Percentiles rank a stretch among this genome's conserved stretches.
phyloP scores from a whole-genome alignment of 1,139 yeast genomes.

The Geotrichum cucujoidarum region DNA sequence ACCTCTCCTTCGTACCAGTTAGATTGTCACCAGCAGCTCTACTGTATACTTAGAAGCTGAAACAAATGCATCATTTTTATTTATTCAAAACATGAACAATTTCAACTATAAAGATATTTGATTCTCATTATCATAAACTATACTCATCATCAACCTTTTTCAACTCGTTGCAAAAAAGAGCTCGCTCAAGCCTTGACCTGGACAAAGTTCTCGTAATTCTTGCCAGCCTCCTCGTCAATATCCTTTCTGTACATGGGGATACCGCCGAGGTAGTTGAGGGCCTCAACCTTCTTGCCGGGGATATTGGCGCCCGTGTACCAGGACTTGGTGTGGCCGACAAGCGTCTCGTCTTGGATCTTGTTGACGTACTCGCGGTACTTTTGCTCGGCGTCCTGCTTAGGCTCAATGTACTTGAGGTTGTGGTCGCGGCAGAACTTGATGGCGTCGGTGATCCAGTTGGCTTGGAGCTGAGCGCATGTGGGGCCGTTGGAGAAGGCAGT shows the following conservation, averaged over 20 bases:
- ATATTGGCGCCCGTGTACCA: conserved; percentile 23
- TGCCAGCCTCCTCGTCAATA: conserved; percentile 10
- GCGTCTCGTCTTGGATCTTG: conserved; percentile 14
- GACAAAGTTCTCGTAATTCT: conserved; percentile 11
- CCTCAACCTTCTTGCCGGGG: conserved; percentile 20
- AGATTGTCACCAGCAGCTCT: too few relatives aligned
- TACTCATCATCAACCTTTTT: too few relatives aligned
- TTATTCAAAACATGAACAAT: too few relatives aligned
- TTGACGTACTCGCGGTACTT: conserved; percentile 14
- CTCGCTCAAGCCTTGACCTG: conserved; percentile 1
- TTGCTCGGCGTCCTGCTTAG: conserved; percentile 16
- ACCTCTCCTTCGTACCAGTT: too few relatives aligned
- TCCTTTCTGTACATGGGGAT: conserved; percentile 16
- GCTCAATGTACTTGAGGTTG: conserved; percentile 12
- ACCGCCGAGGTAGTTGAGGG: conserved; percentile 20
- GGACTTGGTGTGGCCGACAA: conserved; percentile 12
- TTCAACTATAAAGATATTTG: too few relatives aligned
- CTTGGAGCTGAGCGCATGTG: conserved; percentile 21
- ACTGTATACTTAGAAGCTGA: too few relatives aligned
- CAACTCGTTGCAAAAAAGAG: too few relatives aligned
- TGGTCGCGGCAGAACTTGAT: conserved; percentile 14
- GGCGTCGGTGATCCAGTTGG: conserved; percentile 19
- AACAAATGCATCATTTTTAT: too few relatives aligned
- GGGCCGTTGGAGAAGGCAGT: conserved; percentile 34
- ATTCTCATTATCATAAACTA: too few relatives aligned